Base-by-base conservation (phyloP, 768 basidiomycete genomes). In the Phanerochaete carnosa region DNA sequence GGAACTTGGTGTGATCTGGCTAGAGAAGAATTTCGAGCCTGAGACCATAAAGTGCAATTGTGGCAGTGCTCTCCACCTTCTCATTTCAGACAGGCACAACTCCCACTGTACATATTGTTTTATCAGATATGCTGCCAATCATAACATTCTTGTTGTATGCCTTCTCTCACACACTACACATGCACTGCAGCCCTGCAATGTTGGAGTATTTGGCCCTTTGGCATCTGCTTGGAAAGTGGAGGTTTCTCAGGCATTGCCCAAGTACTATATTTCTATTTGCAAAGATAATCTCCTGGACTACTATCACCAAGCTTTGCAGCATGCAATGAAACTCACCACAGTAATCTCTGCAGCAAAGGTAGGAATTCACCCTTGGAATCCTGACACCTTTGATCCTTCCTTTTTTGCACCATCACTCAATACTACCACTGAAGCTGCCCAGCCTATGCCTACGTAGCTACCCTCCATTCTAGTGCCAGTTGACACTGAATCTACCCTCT, bases 91-190 rank as follows among this genome's bases (percentile, higher is more conserved):
- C 70, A 77, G 80, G 1, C 80, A 82, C 67, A 72, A 70, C 35
- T 81, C 79, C 0, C 80, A 82, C 64, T 60, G 61, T 33, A 70
- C 67, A 0, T 29, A 60, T 0, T 23, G 62, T 1, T 66, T 78
- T 37, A 57, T 64, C n/a, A 45, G 68, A 16, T 55, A 72, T 25
- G 77, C 75, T 2, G 29, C 59, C 3, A 32, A 66, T 45, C 55
- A 75, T 55, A 63, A 68, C n/a, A 71, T 78, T 35, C 56, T 72
- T 1, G 45, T 79, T 9, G 70, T 75, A 45, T 66, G 58, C 29
- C 68, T 79, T 35, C 80, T 77, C 1, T 68, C 77, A 25, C 75
- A 82, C 37, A 76, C 70, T 0, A 81, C 79, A 0, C 79, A 80
- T 55, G 59, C 65, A 13, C 73, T 79, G 0, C 78, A 80, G 64